These are phyloP conservation scores for Hemisphaericaspora xylanilytica DNA, from an alignment of 1,139 yeast genomes.

Conservation along the genomic window DNA sequence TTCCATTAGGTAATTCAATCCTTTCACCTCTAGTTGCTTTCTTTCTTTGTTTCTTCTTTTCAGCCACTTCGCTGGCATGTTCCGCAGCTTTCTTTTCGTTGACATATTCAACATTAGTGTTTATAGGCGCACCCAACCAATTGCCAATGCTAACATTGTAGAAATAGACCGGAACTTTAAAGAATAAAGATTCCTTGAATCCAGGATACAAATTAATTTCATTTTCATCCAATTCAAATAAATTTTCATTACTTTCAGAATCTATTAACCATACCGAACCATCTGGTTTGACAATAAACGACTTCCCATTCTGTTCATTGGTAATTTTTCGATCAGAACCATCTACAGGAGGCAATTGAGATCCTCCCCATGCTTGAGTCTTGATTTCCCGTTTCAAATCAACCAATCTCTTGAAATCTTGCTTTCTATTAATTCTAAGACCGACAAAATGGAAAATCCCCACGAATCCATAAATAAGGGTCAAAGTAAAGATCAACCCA, in stretches of 20 bases:
- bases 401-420: conserved; percentile 58
- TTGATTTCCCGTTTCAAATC: conserved; percentile 51
- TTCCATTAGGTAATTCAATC: conserved; percentile 57
- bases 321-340: conserved; percentile 43
- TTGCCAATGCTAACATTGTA: conserved; percentile 51
- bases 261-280: conserved; percentile 70
- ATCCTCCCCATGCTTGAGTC: conserved; percentile 60
- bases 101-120: conserved; percentile 21
- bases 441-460: conserved; percentile 60
- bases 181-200: conserved; percentile 55
- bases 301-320: conserved; percentile 46
- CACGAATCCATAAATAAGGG: conserved; percentile 47
- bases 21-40: conserved; percentile 42
- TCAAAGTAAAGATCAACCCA: conserved; percentile 52
- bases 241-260: conserved; percentile 41
- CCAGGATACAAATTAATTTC: conserved; percentile 41
- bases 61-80: conserved; percentile 9
- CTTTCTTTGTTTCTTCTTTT: conserved; percentile 22
- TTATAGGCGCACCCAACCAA: conserved; percentile 24
- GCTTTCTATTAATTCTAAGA: conserved; percentile 54
- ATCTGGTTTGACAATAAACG: conserved; percentile 61
- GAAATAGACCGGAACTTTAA: conserved; percentile 40
- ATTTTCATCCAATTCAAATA: conserved; percentile 32
- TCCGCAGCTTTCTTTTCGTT: conserved; percentile 12
- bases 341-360: conserved; percentile 45